A percentile compares a stretch with the other conserved stretches of the same genome.
Conservation (phyloP, 768 basidiomycete genomes). For the Mrakia gelida region DNA sequence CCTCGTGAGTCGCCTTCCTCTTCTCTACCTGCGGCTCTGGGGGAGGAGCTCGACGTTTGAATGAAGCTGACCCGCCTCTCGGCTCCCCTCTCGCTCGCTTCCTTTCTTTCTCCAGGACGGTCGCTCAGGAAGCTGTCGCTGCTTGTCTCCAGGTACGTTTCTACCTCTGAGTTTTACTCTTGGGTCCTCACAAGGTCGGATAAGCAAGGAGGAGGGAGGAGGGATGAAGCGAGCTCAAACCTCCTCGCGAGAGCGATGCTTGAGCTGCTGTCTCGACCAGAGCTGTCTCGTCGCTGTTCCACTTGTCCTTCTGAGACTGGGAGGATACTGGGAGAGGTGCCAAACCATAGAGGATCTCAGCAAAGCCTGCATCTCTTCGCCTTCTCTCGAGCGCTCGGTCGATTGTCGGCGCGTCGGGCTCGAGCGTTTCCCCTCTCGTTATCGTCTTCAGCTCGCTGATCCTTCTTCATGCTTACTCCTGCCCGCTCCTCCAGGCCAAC, state of each 20-base stretch:
- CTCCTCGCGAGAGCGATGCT: too few relatives aligned
- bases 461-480: not conserved
- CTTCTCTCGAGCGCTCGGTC: not conserved
- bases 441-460: not conserved
- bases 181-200: not conserved
- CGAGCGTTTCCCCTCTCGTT: not conserved
- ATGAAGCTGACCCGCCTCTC: not conserved
- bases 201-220: too few relatives aligned
- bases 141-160: constrained; percentile 7
- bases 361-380: too few relatives aligned
- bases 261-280: too few relatives aligned
- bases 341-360: too few relatives aligned
- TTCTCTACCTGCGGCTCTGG: not conserved
- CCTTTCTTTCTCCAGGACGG: not conserved
- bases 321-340: too few relatives aligned
- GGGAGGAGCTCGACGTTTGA: not conserved
- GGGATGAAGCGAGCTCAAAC: too few relatives aligned
- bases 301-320: too few relatives aligned
- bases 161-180: not conserved
- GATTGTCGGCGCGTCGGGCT: not conserved
- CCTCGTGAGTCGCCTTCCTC: not conserved
- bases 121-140: not conserved
- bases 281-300: too few relatives aligned
- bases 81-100: not conserved
- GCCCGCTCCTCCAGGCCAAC: not conserved